Evolutionary conservation across 2,329 filamentous ascomycete species (phyloP).

Genomic region (Colletotrichum tabaci): DNA sequence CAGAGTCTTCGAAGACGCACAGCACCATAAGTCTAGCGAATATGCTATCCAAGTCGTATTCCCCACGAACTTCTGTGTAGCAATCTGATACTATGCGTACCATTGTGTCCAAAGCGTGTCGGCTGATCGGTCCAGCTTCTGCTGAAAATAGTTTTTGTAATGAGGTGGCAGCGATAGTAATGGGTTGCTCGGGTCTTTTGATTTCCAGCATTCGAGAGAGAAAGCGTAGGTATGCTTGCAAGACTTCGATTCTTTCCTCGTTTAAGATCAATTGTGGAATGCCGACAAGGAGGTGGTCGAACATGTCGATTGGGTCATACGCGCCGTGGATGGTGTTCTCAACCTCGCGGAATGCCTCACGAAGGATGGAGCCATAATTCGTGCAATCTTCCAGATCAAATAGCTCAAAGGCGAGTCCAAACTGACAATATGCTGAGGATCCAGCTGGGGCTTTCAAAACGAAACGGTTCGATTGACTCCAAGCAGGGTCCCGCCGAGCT

Average conservation of each 20-base stretch:
- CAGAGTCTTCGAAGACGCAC: rapidly evolving
- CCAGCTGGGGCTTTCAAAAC: rapidly evolving
- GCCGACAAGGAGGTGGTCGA: rapidly evolving
- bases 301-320: background rate
- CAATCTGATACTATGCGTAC: background rate
- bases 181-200: background rate
- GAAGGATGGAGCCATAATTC: background rate
- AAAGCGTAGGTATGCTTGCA: background rate
- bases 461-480: background rate
- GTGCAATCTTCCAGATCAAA: background rate
- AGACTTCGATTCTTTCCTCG: background rate
- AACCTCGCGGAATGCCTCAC: background rate
- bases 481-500: background rate
- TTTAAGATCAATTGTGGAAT: background rate
- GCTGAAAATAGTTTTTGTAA: background rate
- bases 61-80: background rate
- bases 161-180: background rate
- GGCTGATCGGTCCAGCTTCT: background rate
- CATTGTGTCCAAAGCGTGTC: background rate
- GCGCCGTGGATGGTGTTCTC: background rate
- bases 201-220: background rate
- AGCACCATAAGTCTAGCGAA: rapidly evolving
- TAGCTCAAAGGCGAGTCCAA: background rate
- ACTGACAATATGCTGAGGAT: rapidly evolving
- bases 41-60: background rate